Conservation (phyloP, 139 green algal species). For the Chlamydomonas schloesseri region DNA sequence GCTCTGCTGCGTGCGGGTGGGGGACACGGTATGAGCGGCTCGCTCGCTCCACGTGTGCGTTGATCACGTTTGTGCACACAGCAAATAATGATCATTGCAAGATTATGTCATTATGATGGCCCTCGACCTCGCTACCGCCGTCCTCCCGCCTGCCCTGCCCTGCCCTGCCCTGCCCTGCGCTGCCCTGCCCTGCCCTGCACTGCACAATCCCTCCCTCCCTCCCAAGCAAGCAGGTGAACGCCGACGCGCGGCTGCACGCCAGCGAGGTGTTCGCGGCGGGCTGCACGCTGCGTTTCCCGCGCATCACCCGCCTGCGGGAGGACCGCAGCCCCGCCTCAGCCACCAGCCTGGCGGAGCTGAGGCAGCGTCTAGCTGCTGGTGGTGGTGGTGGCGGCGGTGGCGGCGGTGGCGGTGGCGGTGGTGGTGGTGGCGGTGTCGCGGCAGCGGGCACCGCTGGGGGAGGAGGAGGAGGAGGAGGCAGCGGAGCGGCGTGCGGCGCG, state of each 20-base stretch:
- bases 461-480: not conserved
- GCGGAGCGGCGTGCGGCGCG: too few species aligned
- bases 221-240: constrained; percentile 77
- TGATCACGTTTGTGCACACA: too few species aligned
- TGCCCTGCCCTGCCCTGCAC: too few species aligned
- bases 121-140: too few species aligned
- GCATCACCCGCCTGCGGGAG: constrained; percentile 43
- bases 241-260: constrained; percentile 74
- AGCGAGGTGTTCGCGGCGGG: constrained; percentile 60
- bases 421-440: too few species aligned
- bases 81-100: too few species aligned
- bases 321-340: not conserved
- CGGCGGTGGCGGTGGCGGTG: not conserved
- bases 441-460: too few species aligned
- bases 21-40: too few species aligned
- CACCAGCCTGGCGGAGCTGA: not conserved
- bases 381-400: not conserved
- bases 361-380: not conserved
- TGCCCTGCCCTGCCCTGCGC: not conserved
- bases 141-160: too few species aligned
- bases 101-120: too few species aligned
- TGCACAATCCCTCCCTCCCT: not conserved
- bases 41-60: too few species aligned
- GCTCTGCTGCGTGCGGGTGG: too few species aligned
- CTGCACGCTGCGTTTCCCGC: constrained; percentile 79